phyloP scores from a whole-genome alignment of 192 early-diverging fungal genomes.

The Coemansia sp. region DNA sequence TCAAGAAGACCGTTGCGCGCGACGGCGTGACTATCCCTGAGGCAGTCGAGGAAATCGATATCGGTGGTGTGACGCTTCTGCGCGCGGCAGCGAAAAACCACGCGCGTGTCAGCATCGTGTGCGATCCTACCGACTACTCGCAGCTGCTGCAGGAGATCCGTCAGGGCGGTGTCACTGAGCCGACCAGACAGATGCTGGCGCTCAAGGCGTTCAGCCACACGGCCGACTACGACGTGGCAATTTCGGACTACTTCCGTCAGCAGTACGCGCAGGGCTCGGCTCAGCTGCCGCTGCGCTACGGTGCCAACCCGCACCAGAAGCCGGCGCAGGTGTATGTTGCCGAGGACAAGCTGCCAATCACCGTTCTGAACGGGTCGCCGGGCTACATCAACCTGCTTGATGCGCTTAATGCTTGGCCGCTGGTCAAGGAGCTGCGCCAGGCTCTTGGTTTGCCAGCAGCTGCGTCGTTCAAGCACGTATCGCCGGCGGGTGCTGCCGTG shows the following conservation, averaged over 20 bases:
- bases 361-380: conserved; percentile 87
- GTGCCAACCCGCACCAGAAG: conserved; percentile 98
- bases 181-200: conserved; percentile 75
- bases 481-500: conserved; percentile 96
- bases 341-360: conserved; percentile 81
- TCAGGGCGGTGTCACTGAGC: conserved; percentile 64
- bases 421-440: conserved; percentile 92
- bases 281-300: conserved; percentile 89
- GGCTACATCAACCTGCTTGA: conserved; percentile 99
- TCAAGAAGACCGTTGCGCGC: conserved; percentile 91
- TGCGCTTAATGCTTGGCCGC: conserved; percentile 94
- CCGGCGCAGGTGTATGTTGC: conserved; percentile 91
- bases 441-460: conserved; percentile 90
- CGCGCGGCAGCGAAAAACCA: conserved; percentile 99
- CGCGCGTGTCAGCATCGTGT: conserved; percentile 86
- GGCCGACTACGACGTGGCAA: conserved; percentile 92
- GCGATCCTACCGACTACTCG: conserved; percentile 91
- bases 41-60: conserved; percentile 98
- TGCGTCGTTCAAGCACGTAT: conserved; percentile 99
- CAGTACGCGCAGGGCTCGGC: conserved; percentile 78
- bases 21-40: conserved; percentile 86
- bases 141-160: conserved; percentile 75
- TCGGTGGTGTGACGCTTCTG: conserved; percentile 96
- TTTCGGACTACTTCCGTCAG: conserved; percentile 91
- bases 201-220: conserved; percentile 97